Evolutionary conservation across 176 grass and related monocot genomes (phyloP), one percentile per base, ranked within the genome.

Genomic region (Avena insularis): DNA sequence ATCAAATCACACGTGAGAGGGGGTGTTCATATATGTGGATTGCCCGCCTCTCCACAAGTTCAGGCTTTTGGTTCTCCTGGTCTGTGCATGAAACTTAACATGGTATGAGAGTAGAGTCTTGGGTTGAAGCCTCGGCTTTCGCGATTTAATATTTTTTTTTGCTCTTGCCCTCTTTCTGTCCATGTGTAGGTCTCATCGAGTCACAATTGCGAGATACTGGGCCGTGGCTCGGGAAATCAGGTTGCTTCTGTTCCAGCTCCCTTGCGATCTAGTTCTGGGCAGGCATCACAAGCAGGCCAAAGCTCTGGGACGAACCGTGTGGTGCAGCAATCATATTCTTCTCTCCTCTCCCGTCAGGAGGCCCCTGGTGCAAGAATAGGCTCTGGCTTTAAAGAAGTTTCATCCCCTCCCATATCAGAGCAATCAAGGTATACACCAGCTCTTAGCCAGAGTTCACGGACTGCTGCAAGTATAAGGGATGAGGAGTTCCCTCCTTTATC

Each of bases 401-500:
- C 83, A 64, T 90, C 90, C 77, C 85, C 88, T 82, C 79, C 90
- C 51, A 72, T 89, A 82, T 58, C 56, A 79, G 90, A 79, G 70
- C 66, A 84, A 77, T 75, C 78, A 88, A 79, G 93, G 31, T 87
- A 89, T 75, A 89, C 89, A 74, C 86, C 83, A 29, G 72, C 81
- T 91, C 47, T 87, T 80, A 91, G 82, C 54, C 84, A 69, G 78
- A 91, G 75, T 56, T 87, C 91, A 54, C 85, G 80, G 85, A 76
- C 82, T 47, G 71, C 86, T 60, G 87, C 63, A 58, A 80, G 78
- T 15, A 51, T 92, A 14, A 80, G 48, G 19, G 86, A 89, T 21
- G 83, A 88, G 29, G 86, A 81, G 64, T 89, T 95, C 29, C 93
- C 86, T 85, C 89, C 91, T 89, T 75, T 95, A 80, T 85, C 89